Evolutionary conservation across 177 flowering plant genomes (phyloP), one percentile per base, ranked within the genome.

Genomic region (Telopea speciosissima): DNA sequence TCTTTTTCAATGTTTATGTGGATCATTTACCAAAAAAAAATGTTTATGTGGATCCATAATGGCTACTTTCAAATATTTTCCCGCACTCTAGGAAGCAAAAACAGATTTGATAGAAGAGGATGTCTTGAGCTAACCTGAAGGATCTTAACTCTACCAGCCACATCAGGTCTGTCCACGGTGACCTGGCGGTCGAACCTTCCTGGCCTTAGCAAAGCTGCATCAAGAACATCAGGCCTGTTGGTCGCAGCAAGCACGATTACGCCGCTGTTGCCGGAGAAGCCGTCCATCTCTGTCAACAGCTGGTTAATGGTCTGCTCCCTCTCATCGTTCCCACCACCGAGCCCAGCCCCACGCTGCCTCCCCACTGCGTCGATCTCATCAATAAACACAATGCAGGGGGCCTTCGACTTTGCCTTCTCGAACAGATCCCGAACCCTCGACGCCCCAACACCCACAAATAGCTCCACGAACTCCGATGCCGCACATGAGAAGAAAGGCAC

Each of bases 291-390:
- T 0, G 97, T 90, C 85, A 92, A 74, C 19, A 94, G 85, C 91
- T 92, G 97, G 76, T 94, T 94, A 67, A 94, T 92, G 5, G 99
- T 94, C 75, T 94, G 99, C 85, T 94, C 97, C 68, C 99, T 58
- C 61, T 58, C 61, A 58, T 58, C 61, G 8, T 58, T 58, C 23
- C 61, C 61, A 21, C 61, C 61, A 85, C 99, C 99, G 28, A 94
- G 82, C 7, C 99, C 99, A 1, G 99, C 97, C 24, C 99, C 99
- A 79, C 99, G 83, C 87, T 94, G 99, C 84, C 99, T 88, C 21
- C 97, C 97, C 70, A 93, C 99, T 0, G 99, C 99, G 83, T 95
- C 99, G 74, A 95, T 95, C 74, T 95, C 99, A 87, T 95, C 99
- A 73, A 95, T 92, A 52, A 95, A 92, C 75, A 92, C 97, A 83